Base-by-base conservation (phyloP, 371 early-diverging fungal genomes). In the Syncephalastrum monosporum region DNA sequence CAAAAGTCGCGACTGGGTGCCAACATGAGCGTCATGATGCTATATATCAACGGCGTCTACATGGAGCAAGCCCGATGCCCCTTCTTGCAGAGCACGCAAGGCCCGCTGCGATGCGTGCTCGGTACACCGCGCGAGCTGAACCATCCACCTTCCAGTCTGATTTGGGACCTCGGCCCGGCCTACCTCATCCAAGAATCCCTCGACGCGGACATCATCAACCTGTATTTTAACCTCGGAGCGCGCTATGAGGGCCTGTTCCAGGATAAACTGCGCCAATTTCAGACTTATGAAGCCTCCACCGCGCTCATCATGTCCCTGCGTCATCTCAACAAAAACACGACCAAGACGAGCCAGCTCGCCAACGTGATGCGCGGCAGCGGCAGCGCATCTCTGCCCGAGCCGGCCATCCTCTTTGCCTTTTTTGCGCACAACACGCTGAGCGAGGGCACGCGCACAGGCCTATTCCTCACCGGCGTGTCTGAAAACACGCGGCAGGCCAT, bases 151-250 rank as follows among this genome's bases (percentile, higher is more conserved):
- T 53, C 59, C 56, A 54, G 60, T 48, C 66, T 81, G 5, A 75
- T 81, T 0, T 90, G 88, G 88, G 77, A 89, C 58, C 67, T 90
- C 4, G 90, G 90, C 1, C 86, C 89, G 16, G 74, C 75, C 12
- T 87, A 88, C 49, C 69, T 90, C 4, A 69, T 89, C n/a, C 74
- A 72, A 41, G 86, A 84, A 17, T 68, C 70, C 0, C 53, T 90
- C 54, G 87, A 86, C 60, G 81, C 75, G 8, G 83, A 82, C 56
- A 67, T 76, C 14, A 67, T 89, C 49, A 79, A 75, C 48, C 68
- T 84, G 7, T 76, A 83, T 27, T 86, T 82, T 63, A 81, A 87
- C 48, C 70, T 86, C 5, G 87, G 89, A 5, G 81, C 84, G 23
- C 79, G 88, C 0, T 88, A 88, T 60, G 74, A 73, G 42, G 81